Conservation (phyloP, 2,329 filamentous ascomycete genomes). For the Sporothrix pseudoabietina region DNA sequence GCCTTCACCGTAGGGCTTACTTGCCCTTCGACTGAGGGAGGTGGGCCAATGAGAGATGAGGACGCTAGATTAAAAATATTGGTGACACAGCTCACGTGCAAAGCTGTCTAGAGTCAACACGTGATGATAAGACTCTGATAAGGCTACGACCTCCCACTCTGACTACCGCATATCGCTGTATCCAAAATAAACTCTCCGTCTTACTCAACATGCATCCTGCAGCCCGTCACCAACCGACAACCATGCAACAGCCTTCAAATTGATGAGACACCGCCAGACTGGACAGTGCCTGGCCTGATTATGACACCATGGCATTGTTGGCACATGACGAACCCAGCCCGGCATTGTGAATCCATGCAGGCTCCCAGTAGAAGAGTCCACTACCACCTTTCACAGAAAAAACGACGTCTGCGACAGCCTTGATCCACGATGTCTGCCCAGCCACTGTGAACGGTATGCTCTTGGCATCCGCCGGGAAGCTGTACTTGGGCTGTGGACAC, state of each 20-base stretch:
- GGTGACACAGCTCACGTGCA: neutral
- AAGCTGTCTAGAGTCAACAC: neutral
- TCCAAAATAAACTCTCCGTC: neutral
- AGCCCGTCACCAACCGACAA: neutral
- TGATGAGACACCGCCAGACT: slow-evolving; percentile 28
- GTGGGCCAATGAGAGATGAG: slow-evolving; percentile 12
- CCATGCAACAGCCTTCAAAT: neutral
- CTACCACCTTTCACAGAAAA: slow-evolving; percentile 54
- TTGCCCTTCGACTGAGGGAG: slow-evolving; percentile 15
- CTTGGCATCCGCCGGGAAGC: slow-evolving; percentile 60
- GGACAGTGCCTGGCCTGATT: slow-evolving; percentile 31
- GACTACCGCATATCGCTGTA: neutral
- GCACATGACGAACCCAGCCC: slow-evolving; percentile 34
- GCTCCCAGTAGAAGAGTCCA: slow-evolving; percentile 73
- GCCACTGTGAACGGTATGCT: slow-evolving; percentile 63
- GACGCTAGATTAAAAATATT: neutral
- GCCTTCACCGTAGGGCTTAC: slow-evolving; percentile 20
- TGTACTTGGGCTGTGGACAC: slow-evolving; percentile 59
- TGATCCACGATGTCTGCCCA: slow-evolving; percentile 65
- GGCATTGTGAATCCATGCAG: slow-evolving; percentile 33
- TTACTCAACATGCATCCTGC: neutral
- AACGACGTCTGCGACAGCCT: slow-evolving; percentile 60
- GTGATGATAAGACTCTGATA: slow-evolving; percentile 3
- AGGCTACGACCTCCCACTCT: too few species aligned
- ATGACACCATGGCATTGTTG: slow-evolving; percentile 32